phyloP scores from a whole-genome alignment of 1,284 basidiomycete genomes.

The Anthracocystis walkeri region DNA sequence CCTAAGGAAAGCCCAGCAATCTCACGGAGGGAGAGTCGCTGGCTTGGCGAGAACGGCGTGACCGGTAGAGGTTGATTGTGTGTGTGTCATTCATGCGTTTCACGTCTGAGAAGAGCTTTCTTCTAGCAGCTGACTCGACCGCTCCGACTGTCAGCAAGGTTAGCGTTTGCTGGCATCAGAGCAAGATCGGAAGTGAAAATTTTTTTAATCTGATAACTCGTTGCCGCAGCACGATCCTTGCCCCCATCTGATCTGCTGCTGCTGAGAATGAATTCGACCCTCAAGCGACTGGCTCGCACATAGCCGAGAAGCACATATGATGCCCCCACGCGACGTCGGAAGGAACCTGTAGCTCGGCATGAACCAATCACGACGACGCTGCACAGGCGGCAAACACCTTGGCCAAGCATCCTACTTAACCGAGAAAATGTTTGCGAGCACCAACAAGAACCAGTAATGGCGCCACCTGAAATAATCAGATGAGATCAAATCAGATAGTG shows the following conservation, averaged over 20 bases:
- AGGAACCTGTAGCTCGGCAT: not conserved
- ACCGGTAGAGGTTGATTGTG: too few relatives aligned
- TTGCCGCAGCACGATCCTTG: too few relatives aligned
- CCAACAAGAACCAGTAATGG: not conserved
- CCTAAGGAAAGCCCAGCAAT: not conserved
- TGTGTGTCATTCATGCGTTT: not conserved
- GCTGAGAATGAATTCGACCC: not conserved
- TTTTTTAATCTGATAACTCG: too few relatives aligned
- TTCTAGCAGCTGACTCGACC: too few relatives aligned
- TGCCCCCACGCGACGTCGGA: not conserved
- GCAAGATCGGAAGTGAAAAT: too few relatives aligned
- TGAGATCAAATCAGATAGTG: not conserved
- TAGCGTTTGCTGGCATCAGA: too few relatives aligned
- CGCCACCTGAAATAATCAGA: not conserved
- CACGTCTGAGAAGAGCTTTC: not conserved
- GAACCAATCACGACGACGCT: not conserved
- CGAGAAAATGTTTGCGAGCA: not conserved
- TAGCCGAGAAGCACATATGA: not conserved
- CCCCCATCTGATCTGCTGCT: too few relatives aligned
- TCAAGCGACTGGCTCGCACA: not conserved
- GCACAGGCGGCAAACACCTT: not conserved
- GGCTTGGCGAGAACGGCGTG: not conserved
- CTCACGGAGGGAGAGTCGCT: too few relatives aligned
- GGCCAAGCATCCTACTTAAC: not conserved
- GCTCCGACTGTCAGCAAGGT: too few relatives aligned